Conservation (phyloP, 768 basidiomycete genomes). For the Harrya chromipes region DNA sequence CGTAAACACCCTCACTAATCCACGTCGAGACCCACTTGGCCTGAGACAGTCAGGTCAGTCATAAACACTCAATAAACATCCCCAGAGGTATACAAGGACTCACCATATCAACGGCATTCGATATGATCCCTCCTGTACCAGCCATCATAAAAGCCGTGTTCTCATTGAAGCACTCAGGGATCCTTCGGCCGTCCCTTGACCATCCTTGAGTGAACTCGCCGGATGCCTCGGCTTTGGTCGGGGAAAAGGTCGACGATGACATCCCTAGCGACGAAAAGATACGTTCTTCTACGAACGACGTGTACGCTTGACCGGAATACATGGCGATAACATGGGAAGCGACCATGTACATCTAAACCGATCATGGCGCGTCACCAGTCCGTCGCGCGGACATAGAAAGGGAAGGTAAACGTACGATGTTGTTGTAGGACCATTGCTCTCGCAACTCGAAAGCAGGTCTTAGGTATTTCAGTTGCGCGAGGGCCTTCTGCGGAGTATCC, state of each 20-base stretch:
- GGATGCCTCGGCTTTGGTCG: slow-evolving; percentile 27
- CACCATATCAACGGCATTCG: slow-evolving; percentile 42
- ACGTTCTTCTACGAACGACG: slow-evolving; percentile 40
- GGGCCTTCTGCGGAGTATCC: slow-evolving; percentile 26
- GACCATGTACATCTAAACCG: slow-evolving; percentile 39
- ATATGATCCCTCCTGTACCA: slow-evolving; percentile 44
- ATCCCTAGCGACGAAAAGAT: slow-evolving; percentile 42
- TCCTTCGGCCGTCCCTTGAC: slow-evolving; percentile 30
- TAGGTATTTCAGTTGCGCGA: slow-evolving; percentile 28
- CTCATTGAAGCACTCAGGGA: slow-evolving; percentile 34
- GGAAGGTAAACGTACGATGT: slow-evolving; percentile 25
- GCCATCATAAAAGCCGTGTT: slow-evolving; percentile 24
- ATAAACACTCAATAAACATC: too few species aligned
- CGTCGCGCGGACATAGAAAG: background rate
- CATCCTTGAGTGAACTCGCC: slow-evolving; percentile 36
- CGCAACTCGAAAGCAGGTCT: slow-evolving; percentile 35
- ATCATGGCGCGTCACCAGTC: background rate
- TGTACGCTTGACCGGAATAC: slow-evolving; percentile 34
- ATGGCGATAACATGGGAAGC: slow-evolving; percentile 33
- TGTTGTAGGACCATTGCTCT: slow-evolving; percentile 38
- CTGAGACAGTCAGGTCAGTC: slow-evolving; percentile 19
- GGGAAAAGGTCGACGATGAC: slow-evolving; percentile 38
- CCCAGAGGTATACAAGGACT: slow-evolving; percentile 2
- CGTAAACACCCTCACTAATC: slow-evolving; percentile 33
- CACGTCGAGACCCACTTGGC: slow-evolving; percentile 37